Evolutionary conservation across 2,329 filamentous ascomycete genomes (phyloP), one percentile per base, ranked within the genome.

Genomic region (Aspergillus chevalieri): DNA sequence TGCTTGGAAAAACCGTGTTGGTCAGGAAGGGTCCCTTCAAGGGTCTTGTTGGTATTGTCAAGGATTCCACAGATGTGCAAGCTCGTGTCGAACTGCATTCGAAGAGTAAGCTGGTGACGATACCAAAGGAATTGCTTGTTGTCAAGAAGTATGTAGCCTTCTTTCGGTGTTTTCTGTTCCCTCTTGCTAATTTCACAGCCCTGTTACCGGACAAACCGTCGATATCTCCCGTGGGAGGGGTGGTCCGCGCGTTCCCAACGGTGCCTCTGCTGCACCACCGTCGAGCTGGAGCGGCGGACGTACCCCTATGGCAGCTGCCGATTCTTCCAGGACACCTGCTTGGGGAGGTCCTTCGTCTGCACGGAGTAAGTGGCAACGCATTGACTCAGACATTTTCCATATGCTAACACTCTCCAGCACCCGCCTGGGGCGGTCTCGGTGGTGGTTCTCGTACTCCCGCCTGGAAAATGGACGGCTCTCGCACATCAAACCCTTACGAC

Each of bases 71-170:
- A 6, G 91, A 94, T 60, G 82, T 82, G 3, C 83, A 87, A 62
- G 92, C 89, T 26, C 86, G 91, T 55, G 87, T 98, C 39, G 93
- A 98, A 71, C 75, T 98, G 36, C 92, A 97, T 66, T 91, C 91
- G 5, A 95, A 95, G 75, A 89, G 85, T 72, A 97, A 96, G 76
- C 86, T 88, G 14, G 83, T 97, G 53, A 90, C 86, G 6, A 82
- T 97, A 33, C 81, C 84, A 17, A 94, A 94, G 65, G 84, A 87
- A 9, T 82, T 86, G 50, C 74, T 98, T n/a, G 82, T 81, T 21
- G 87, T 94, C 72, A 91, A 92, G 68, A 92, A 98, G 75, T 87
- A 81, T 52, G 74, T 70, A 26, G 47, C 30, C n/a, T 44, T 34
- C 46, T 47, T 33, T 22, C 30, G 39, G n/a, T 28, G 21, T 49